These are phyloP conservation scores for Macaranga tanarius DNA, from an alignment of 441 rosid species.

Conservation along the genomic window DNA sequence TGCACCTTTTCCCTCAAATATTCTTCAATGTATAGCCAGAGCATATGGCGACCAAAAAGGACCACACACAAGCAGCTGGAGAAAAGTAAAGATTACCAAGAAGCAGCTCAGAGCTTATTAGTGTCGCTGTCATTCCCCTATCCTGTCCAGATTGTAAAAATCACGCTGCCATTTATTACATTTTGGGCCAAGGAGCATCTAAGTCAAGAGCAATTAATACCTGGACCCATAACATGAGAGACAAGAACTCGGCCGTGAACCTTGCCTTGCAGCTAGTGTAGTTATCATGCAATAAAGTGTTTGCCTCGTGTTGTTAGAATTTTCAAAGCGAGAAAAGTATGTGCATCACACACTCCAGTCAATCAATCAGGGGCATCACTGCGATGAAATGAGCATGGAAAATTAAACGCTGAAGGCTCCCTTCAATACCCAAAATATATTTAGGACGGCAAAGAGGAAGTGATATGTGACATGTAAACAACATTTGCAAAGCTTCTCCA, in stretches of 20 bases:
- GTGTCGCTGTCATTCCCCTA: background rate
- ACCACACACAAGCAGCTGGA: background rate
- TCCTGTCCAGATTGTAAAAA: background rate
- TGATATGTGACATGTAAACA: too few species aligned
- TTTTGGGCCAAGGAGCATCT: background rate
- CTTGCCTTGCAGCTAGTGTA: background rate
- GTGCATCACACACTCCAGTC: too few species aligned
- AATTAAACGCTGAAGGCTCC: background rate
- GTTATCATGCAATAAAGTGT: too few species aligned
- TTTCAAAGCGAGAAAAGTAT: too few species aligned
- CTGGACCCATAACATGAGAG: background rate
- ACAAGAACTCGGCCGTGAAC: background rate
- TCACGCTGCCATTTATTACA: background rate
- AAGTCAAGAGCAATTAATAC: background rate
- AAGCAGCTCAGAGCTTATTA: background rate
- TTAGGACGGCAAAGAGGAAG: too few species aligned
- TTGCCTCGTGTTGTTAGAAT: too few species aligned
- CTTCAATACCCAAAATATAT: too few species aligned
- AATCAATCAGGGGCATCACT: too few species aligned
- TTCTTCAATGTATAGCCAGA: background rate
- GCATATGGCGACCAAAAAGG: background rate
- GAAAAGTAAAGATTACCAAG: too few species aligned
- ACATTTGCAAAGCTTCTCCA: background rate
- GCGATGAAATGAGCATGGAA: background rate
- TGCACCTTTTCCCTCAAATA: too few species aligned